phyloP scores from a whole-genome alignment of 192 early-diverging fungal genomes.

The Backusella liffmaniae region DNA sequence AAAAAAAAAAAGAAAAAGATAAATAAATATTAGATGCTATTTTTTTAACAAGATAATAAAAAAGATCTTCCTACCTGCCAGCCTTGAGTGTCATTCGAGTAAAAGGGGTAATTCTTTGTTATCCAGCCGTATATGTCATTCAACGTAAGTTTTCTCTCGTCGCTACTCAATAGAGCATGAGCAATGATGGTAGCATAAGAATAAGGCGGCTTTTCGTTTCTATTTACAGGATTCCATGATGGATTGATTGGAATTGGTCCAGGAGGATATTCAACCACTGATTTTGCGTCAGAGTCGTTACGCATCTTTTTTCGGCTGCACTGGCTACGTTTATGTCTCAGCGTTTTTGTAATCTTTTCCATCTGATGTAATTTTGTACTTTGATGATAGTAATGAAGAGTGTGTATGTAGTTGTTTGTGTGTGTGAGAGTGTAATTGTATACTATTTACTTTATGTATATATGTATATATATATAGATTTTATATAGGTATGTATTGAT shows the following conservation, averaged over 20 bases:
- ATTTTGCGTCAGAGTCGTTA: neutral
- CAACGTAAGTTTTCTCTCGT: conserved; percentile 63
- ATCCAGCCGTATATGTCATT: conserved; percentile 87
- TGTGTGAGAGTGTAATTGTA: neutral
- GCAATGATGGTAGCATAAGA: conserved; percentile 84
- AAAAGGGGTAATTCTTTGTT: conserved; percentile 68
- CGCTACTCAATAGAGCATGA: conserved; percentile 68
- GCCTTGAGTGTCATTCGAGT: conserved; percentile 59
- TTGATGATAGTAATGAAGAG: neutral
- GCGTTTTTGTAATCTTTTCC: neutral
- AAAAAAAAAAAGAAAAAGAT: too few species aligned
- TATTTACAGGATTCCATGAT: conserved; percentile 34
- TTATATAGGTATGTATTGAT: neutral
- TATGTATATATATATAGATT: neutral
- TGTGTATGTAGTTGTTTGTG: neutral
- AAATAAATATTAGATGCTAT: neutral
- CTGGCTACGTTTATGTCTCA: conserved; percentile 7
- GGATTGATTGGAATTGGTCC: conserved; percentile 5
- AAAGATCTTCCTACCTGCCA: conserved; percentile 68
- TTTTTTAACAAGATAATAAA: neutral
- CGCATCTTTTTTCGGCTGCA: conserved; percentile 2
- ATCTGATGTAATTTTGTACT: neutral
- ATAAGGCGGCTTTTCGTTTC: conserved; percentile 64
- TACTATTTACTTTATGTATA: neutral
- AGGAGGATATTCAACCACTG: conserved; percentile 7